Percentiles rank a stretch among this genome's conserved stretches.
Evolutionary conservation across 202 grass and related monocot species (phyloP).

Genomic region (Carex arenaria): DNA sequence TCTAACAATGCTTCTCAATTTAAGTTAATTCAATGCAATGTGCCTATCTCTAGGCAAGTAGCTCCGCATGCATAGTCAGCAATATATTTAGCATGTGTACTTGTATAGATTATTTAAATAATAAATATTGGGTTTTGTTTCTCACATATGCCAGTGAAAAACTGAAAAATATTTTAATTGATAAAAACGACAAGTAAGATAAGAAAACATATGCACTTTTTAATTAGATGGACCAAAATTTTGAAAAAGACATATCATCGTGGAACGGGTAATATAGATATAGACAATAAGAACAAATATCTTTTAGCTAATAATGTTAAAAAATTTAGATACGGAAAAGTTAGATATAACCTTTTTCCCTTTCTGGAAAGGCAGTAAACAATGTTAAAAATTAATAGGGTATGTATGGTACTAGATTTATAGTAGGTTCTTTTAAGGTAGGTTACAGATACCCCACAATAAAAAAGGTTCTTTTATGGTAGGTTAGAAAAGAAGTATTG

Average conservation of each 20-base stretch:
- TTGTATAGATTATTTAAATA: neutral
- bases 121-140: neutral
- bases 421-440: neutral
- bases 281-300: neutral
- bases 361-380: neutral
- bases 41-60: neutral
- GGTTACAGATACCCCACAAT: too few relatives aligned
- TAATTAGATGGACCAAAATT: neutral
- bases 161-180: neutral
- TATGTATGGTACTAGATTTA: neutral
- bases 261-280: neutral
- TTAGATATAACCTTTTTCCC: too few relatives aligned
- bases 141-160: neutral
- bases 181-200: neutral
- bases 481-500: too few relatives aligned
- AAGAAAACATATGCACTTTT: neutral
- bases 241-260: neutral
- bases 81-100: conserved; percentile 8
- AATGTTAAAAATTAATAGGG: neutral
- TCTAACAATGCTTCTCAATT: conserved; percentile 9
- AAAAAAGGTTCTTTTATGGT: too few relatives aligned
- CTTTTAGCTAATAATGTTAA: neutral
- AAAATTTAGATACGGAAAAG: neutral
- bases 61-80: neutral
- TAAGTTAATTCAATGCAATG: neutral